A percentile compares a stretch with the other conserved stretches of the same genome.
Conservation (phyloP, 768 basidiomycete species). For the Austroboletus festivus region DNA sequence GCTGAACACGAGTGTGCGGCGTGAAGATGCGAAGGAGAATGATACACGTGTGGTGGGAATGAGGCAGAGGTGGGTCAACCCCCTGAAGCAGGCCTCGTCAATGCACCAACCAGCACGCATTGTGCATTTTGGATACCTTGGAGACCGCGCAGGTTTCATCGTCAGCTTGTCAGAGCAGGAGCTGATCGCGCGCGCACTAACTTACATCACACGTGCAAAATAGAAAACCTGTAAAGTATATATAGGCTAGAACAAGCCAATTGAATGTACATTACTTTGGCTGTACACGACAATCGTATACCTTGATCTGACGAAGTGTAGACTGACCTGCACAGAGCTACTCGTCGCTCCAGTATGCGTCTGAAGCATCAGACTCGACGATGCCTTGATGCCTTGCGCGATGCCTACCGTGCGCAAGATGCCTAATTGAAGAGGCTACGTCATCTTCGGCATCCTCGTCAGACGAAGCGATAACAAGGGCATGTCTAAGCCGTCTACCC, state of each 20-base stretch:
- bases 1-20: conserved; percentile 33
- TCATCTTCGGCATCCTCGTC: conserved; percentile 17
- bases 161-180: too few relatives aligned
- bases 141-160: too few relatives aligned
- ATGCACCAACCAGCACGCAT: too few relatives aligned
- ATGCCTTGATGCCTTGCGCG: background rate
- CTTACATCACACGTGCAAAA: too few relatives aligned
- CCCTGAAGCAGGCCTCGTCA: too few relatives aligned
- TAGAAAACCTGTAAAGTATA: too few relatives aligned
- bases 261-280: too few relatives aligned
- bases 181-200: too few relatives aligned
- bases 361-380: conserved; percentile 24
- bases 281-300: too few relatives aligned
- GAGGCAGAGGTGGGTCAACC: conserved; percentile 15
- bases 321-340: background rate
- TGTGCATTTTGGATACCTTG: too few relatives aligned
- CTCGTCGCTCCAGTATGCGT: conserved; percentile 9
- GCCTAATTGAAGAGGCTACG: background rate
- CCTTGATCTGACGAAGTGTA: background rate
- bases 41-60: conserved; percentile 27
- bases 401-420: background rate
- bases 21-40: conserved; percentile 18
- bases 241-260: too few relatives aligned
- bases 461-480: conserved; percentile 7
- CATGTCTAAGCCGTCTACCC: background rate